Conservation (phyloP, 2,329 filamentous ascomycete species). For the Penicillium sp. region DNA sequence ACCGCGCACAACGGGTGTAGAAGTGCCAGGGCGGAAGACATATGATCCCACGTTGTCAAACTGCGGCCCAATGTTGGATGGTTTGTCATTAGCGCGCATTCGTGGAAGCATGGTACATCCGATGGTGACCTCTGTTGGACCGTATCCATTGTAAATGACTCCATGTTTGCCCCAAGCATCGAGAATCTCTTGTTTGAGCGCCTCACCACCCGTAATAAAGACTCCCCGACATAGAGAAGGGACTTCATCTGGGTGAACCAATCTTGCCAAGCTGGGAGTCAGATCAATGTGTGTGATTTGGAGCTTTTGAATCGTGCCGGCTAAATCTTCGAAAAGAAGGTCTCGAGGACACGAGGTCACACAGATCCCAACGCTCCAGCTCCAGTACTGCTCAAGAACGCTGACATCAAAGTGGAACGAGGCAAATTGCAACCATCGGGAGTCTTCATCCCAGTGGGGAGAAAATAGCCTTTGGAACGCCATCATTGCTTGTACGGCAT, state of each 20-base stretch:
- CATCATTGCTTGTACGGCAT: constrained; percentile 82
- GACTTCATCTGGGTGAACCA: constrained; percentile 74
- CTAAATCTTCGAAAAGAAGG: constrained; percentile 76
- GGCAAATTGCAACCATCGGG: constrained; percentile 87
- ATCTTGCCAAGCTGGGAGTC: constrained; percentile 77
- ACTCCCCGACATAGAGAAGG: constrained; percentile 75
- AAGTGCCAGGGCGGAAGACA: constrained; percentile 66
- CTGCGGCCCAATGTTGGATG: constrained; percentile 81
- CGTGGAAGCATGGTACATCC: constrained; percentile 86
- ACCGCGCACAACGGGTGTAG: constrained; percentile 68
- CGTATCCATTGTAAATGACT: constrained; percentile 89
- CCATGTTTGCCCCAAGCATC: constrained; percentile 74
- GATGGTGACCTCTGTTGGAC: constrained; percentile 88
- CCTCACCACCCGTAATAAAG: constrained; percentile 89
- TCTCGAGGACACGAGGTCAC: constrained; percentile 79
- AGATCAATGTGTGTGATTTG: constrained; percentile 86
- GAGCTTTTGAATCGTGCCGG: constrained; percentile 65
- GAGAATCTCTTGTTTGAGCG: constrained; percentile 81
- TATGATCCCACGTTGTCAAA: constrained; percentile 85
- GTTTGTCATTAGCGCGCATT: constrained; percentile 70
- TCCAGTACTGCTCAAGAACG: constrained; percentile 92
- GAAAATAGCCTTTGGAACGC: constrained; percentile 75
- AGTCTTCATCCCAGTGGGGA: constrained; percentile 67
- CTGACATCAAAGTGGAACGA: constrained; percentile 94
- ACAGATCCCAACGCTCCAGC: constrained; percentile 83